These are phyloP conservation scores for Phytopythium aichiense DNA, from an alignment of 352 stramenopile genomes.

Conservation along the genomic window DNA sequence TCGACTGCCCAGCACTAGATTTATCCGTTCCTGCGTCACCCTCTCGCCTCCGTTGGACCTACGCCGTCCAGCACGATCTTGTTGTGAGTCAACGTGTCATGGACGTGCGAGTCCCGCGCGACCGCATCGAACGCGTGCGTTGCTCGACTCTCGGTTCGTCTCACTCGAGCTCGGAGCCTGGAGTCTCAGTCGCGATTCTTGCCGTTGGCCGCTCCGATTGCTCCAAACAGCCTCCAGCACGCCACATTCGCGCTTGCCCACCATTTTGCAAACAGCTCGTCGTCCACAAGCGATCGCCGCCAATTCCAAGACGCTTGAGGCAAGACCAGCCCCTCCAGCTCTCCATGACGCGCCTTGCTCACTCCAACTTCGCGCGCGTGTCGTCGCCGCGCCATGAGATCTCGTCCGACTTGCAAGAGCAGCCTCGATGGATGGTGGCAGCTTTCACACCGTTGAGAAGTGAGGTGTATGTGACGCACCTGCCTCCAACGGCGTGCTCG, in stretches of 20 bases:
- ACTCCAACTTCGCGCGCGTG: background rate
- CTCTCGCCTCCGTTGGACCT: background rate
- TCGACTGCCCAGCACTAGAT: background rate
- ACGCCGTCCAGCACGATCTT: background rate
- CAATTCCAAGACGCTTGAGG: background rate
- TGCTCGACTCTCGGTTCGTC: background rate
- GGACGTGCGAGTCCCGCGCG: background rate
- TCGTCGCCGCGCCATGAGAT: slow-evolving; percentile 1
- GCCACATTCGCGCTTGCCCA: background rate
- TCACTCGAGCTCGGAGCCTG: background rate
- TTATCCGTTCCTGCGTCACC: background rate
- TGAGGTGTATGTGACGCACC: background rate
- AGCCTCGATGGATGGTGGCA: background rate
- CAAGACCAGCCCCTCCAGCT: background rate
- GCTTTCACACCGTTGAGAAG: background rate
- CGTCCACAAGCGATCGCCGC: background rate
- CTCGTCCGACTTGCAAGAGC: slow-evolving; percentile 3
- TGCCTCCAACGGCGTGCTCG: slow-evolving; percentile 33
- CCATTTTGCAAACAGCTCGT: background rate
- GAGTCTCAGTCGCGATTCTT: background rate
- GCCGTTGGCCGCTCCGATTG: background rate
- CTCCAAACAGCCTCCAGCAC: background rate
- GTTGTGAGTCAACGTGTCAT: background rate
- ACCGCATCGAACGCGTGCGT: background rate
- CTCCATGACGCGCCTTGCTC: background rate